phyloP scores from a whole-genome alignment of 2,329 filamentous ascomycete species.

The Rugonectria rugulosa region DNA sequence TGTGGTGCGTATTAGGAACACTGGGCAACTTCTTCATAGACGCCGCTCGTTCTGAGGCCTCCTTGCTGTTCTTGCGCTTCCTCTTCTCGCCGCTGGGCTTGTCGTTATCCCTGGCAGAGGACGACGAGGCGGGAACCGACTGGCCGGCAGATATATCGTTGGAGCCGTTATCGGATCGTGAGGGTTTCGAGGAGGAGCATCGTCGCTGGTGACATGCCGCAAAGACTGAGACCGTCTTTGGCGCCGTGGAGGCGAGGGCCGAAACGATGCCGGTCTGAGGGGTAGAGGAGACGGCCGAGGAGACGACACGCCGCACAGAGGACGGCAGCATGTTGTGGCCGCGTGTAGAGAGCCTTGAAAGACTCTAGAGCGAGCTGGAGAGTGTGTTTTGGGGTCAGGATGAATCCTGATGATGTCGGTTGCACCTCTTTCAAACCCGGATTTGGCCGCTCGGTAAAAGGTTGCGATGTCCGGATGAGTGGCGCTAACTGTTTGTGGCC shows the following conservation, averaged over 20 bases:
- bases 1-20: constrained; percentile 78
- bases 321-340: constrained; percentile 59
- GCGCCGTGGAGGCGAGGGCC: constrained; percentile 49
- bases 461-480: constrained; percentile 37
- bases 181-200: constrained; percentile 70
- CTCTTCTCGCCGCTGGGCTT: constrained; percentile 60
- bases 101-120: constrained; percentile 50
- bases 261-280: constrained; percentile 54
- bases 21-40: constrained; percentile 69
- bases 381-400: constrained; percentile 36
- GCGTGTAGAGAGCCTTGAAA: constrained; percentile 30
- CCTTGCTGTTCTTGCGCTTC: constrained; percentile 65
- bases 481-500: constrained; percentile 44
- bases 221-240: constrained; percentile 50
- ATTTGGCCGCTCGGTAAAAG: constrained; percentile 49
- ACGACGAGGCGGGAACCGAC: constrained; percentile 58
- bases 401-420: constrained; percentile 45
- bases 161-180: constrained; percentile 64
- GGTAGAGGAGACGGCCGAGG: constrained; percentile 54
- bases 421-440: constrained; percentile 44
- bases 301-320: constrained; percentile 63
- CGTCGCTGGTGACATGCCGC: constrained; percentile 58
- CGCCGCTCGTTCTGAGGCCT: constrained; percentile 52
- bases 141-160: constrained; percentile 58
- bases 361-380: constrained; percentile 27